phyloP scores from a whole-genome alignment of 225 moss, liverwort and hornwort genomes.

The Rhytidiadelphus loreus region DNA sequence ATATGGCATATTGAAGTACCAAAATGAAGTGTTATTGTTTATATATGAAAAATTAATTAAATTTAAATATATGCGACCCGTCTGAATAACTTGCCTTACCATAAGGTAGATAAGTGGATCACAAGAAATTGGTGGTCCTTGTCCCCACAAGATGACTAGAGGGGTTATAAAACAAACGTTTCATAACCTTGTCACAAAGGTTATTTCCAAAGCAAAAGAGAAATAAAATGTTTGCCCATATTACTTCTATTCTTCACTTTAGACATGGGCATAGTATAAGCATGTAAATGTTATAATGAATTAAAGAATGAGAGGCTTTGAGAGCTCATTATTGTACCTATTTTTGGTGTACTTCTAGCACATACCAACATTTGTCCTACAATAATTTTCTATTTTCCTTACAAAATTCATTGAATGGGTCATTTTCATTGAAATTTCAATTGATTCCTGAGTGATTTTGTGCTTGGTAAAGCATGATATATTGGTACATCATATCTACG shows the following conservation, averaged over 20 bases:
- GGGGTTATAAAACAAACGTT: background rate
- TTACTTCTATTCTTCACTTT: background rate
- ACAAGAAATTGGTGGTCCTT: background rate
- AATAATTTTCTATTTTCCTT: background rate
- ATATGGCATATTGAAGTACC: background rate
- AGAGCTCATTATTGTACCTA: background rate
- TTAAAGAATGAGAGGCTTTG: background rate
- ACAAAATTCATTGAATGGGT: background rate
- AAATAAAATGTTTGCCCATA: background rate
- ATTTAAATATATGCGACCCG: accelerated
- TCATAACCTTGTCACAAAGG: accelerated
- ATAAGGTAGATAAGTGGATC: background rate
- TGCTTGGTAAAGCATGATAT: background rate
- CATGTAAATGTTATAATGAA: background rate
- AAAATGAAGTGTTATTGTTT: background rate
- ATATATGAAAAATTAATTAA: background rate
- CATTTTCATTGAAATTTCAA: background rate
- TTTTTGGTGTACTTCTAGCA: background rate
- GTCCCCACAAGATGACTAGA: accelerated
- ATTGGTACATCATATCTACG: background rate
- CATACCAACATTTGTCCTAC: background rate
- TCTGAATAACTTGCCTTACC: accelerated
- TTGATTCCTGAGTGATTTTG: background rate
- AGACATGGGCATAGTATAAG: background rate
- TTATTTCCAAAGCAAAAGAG: background rate